A percentile compares a stretch with the other conserved stretches of the same genome.
Evolutionary conservation across 2,329 filamentous ascomycete species (phyloP).

Genomic region (Fusarium xyrophilum): DNA sequence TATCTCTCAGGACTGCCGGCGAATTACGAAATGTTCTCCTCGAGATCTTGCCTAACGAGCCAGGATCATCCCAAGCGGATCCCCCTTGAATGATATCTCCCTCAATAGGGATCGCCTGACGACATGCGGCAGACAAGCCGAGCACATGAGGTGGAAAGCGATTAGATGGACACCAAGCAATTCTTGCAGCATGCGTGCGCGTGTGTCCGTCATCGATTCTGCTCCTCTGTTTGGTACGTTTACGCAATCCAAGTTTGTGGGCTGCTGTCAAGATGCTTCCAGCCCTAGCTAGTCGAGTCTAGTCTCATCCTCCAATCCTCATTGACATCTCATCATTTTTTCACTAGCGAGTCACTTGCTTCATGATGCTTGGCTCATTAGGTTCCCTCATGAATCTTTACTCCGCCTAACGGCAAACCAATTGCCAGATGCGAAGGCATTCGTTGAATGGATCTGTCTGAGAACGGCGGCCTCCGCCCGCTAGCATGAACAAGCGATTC

Average conservation of each 20-base stretch:
- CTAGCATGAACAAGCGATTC: conserved; percentile 8
- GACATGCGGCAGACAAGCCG: conserved; percentile 11
- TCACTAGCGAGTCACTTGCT: neutral
- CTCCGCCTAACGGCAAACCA: neutral
- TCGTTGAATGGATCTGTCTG: neutral
- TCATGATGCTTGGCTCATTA: neutral
- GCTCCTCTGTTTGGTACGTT: conserved; percentile 14
- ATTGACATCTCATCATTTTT: neutral
- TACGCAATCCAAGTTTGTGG: conserved; percentile 19
- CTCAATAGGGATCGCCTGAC: conserved; percentile 28
- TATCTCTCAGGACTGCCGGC: neutral
- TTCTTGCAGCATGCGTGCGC: conserved; percentile 4
- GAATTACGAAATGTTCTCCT: neutral
- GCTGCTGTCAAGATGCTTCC: conserved; percentile 23
- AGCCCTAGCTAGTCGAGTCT: conserved; percentile 20
- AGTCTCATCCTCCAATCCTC: conserved; percentile 21
- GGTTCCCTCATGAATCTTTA: neutral
- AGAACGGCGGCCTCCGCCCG: neutral
- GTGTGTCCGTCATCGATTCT: neutral
- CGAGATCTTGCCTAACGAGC: conserved; percentile 14
- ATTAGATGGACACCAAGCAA: conserved; percentile 13
- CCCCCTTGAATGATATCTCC: conserved; percentile 25
- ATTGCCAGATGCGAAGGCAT: conserved; percentile 9
- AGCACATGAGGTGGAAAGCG: neutral
- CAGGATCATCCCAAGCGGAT: conserved; percentile 15